Evolutionary conservation across 2,329 filamentous ascomycete species (phyloP).

Genomic region (Kalaharituber pfeilii): DNA sequence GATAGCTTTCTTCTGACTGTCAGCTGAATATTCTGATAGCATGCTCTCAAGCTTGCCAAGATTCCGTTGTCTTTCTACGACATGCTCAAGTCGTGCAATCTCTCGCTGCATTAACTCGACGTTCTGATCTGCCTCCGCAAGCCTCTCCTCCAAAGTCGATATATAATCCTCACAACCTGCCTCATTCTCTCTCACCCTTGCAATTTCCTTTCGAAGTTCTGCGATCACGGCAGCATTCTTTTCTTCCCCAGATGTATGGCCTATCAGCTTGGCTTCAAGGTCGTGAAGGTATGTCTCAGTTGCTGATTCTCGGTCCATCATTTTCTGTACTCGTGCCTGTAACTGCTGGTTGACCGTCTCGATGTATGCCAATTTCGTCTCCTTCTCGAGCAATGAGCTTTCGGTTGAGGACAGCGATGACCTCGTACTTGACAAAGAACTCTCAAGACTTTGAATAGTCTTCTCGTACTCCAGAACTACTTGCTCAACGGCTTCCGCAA

Average conservation of each 20-base stretch:
- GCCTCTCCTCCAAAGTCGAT: slow-evolving; percentile 80
- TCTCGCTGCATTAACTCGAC: slow-evolving; percentile 93
- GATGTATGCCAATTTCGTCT: slow-evolving; percentile 80
- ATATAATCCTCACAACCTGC: slow-evolving; percentile 89
- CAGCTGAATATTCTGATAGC: not conserved
- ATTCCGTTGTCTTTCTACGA: slow-evolving; percentile 86
- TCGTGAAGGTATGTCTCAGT: slow-evolving; percentile 89
- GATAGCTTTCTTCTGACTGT: not conserved
- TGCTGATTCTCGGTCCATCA: slow-evolving; percentile 75
- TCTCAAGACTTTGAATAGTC: slow-evolving; percentile 85
- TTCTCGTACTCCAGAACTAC: slow-evolving; percentile 97
- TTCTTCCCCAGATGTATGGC: slow-evolving; percentile 79
- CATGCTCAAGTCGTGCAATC: slow-evolving; percentile 81
- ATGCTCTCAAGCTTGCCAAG: slow-evolving; percentile 87
- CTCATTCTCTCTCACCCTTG: slow-evolving; percentile 76
- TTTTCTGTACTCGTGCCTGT: slow-evolving; percentile 75
- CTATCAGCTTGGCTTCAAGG: slow-evolving; percentile 75
- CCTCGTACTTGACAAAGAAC: slow-evolving; percentile 76
- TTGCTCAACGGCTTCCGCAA: slow-evolving; percentile 87
- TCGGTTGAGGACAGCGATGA: slow-evolving; percentile 69
- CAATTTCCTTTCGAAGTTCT: slow-evolving; percentile 81
- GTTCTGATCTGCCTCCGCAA: slow-evolving; percentile 92
- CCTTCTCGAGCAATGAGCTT: slow-evolving; percentile 73
- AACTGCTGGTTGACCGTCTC: slow-evolving; percentile 86
- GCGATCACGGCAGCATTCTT: slow-evolving; percentile 71